Percentiles rank a stretch among this genome's conserved stretches.
Evolutionary conservation across 208 protist genomes (phyloP).

Genomic region (Trypanosoma congolense): DNA sequence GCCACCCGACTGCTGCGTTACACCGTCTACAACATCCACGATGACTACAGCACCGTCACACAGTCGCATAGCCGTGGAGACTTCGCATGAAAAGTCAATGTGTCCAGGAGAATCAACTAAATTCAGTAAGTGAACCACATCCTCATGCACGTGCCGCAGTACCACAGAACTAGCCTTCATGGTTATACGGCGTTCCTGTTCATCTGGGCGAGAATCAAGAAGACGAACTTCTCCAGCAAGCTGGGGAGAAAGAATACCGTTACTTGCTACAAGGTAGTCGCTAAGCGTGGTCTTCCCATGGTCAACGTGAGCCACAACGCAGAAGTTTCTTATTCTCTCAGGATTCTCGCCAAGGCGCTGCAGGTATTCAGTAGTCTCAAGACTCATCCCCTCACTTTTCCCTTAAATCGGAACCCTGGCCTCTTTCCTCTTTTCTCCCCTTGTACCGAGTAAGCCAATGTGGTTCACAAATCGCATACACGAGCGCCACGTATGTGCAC

Average conservation of each 20-base stretch:
- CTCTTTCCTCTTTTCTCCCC: no score
- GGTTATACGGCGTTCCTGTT: conserved; percentile 98
- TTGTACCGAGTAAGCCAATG: no score
- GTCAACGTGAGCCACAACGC: conserved; percentile 98
- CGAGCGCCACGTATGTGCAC: no score
- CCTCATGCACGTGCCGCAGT: conserved; percentile 74
- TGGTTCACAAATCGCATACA: no score
- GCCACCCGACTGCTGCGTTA: conserved; percentile 91
- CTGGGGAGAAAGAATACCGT: conserved; percentile 96
- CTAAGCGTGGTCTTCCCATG: conserved; percentile 99
- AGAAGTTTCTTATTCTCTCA: conserved; percentile 93
- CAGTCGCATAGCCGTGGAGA: conserved; percentile 96
- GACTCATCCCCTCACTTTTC: conserved; percentile 22
- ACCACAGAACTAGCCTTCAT: conserved; percentile 99
- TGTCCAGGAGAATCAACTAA: conserved; percentile 99
- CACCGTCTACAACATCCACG: conserved; percentile 98
- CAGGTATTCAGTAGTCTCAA: conserved; percentile 37
- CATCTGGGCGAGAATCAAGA: conserved; percentile 95
- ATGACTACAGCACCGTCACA: conserved; percentile 97
- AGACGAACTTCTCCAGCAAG: conserved; percentile 97
- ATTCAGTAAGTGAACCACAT: conserved; percentile 90
- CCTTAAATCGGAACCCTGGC: background rate
- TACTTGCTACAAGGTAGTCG: conserved; percentile 96
- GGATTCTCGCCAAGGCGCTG: conserved; percentile 64
- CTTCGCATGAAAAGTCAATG: conserved; percentile 98